These are phyloP conservation scores for Neonectria coccinea DNA, from an alignment of 2,329 filamentous ascomycete genomes.

Conservation along the genomic window DNA sequence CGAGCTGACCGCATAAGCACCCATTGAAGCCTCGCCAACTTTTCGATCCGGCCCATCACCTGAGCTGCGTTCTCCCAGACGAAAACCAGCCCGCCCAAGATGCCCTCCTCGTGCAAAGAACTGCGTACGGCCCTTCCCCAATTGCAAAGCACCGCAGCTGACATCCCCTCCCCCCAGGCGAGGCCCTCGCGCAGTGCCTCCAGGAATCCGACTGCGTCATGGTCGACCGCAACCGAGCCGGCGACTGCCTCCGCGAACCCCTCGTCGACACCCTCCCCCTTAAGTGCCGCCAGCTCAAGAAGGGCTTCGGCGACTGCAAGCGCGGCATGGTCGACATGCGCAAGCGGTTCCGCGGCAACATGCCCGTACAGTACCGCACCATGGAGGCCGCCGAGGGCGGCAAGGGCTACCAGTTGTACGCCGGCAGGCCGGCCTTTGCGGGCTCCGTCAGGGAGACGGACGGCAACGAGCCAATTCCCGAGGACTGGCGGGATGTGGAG, in stretches of 20 bases:
- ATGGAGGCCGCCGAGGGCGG: slow-evolving; percentile 68
- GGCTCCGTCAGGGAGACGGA: slow-evolving; percentile 73
- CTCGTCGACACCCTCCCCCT: slow-evolving; percentile 84
- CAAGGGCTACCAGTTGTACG: slow-evolving; percentile 79
- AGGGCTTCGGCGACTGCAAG: slow-evolving; percentile 94
- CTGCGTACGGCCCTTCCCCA: slow-evolving; percentile 72
- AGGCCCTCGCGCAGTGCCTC: slow-evolving; percentile 92
- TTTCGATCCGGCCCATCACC: slow-evolving; percentile 37
- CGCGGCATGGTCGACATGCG: slow-evolving; percentile 98
- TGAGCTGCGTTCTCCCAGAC: slow-evolving; percentile 35
- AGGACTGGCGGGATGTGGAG: slow-evolving; percentile 74
- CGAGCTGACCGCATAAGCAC: slow-evolving; percentile 41
- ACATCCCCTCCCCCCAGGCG: slow-evolving; percentile 66
- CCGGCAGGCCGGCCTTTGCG: slow-evolving; percentile 77
- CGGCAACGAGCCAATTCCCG: slow-evolving; percentile 72
- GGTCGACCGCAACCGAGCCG: slow-evolving; percentile 85
- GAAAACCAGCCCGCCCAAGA: slow-evolving; percentile 55
- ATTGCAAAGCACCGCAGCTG: slow-evolving; percentile 8
- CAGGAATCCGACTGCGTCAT: slow-evolving; percentile 97
- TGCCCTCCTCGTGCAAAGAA: slow-evolving; percentile 98
- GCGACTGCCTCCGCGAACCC: slow-evolving; percentile 88
- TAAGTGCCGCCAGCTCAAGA: slow-evolving; percentile 92
- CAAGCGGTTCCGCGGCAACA: slow-evolving; percentile 95
- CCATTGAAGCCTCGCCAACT: slow-evolving; percentile 33
- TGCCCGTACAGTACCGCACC: slow-evolving; percentile 77